phyloP scores from a whole-genome alignment of 2,329 filamentous ascomycete genomes.

The Coccinonectria pachysandricola region DNA sequence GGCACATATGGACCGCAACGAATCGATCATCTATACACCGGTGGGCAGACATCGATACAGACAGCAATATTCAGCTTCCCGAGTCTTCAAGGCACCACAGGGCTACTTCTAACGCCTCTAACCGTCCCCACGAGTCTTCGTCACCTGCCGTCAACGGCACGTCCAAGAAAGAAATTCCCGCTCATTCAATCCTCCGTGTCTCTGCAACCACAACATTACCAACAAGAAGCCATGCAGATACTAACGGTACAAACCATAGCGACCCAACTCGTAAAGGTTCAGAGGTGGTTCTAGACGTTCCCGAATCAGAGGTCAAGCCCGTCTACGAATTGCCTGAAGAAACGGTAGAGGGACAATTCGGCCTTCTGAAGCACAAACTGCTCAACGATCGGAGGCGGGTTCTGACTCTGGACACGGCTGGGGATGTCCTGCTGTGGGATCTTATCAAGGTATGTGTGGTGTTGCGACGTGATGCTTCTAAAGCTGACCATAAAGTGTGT shows the following conservation, averaged over 20 bases:
- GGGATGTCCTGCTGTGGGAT: constrained; percentile 93
- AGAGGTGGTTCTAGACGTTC: constrained; percentile 18
- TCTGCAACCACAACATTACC: constrained; percentile 78
- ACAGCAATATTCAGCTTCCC: constrained; percentile 56
- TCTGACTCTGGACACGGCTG: constrained; percentile 85
- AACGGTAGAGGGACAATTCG: constrained; percentile 90
- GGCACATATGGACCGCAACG: constrained; percentile 83
- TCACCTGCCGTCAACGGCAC: constrained; percentile 23
- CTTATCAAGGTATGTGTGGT: constrained; percentile 64
- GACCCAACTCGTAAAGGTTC: constrained; percentile 31
- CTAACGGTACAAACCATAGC: constrained; percentile 44
- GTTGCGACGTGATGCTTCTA: no score
- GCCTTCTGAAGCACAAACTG: constrained; percentile 84
- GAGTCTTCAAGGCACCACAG: constrained; percentile 41
- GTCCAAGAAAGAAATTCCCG: constrained; percentile 57
- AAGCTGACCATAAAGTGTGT: constrained; percentile 63
- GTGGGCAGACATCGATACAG: constrained; percentile 79
- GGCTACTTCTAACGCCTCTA: constrained; percentile 33
- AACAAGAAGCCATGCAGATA: constrained; percentile 38
- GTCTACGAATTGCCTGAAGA: constrained; percentile 61
- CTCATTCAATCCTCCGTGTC: constrained; percentile 68
- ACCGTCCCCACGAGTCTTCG: constrained; percentile 24
- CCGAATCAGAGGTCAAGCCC: constrained; percentile 38
- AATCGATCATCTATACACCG: constrained; percentile 86
- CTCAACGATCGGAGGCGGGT: constrained; percentile 85